Base-by-base conservation (phyloP, 1,284 basidiomycete genomes). In the Rhodotorula glutinis region DNA sequence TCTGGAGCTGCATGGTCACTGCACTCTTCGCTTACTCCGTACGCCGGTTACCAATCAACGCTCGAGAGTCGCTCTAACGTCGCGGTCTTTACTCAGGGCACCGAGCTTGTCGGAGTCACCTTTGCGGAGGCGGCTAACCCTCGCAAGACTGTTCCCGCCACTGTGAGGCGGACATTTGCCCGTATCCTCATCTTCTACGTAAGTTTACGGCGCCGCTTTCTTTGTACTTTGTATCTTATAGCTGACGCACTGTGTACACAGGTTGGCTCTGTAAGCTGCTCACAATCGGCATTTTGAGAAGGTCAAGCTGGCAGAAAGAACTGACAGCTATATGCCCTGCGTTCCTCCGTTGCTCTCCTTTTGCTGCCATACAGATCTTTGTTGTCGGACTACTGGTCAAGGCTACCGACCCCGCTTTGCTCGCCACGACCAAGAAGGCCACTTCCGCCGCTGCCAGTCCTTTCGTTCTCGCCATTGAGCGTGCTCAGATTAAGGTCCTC, bases 21-120 rank as follows among this genome's bases (percentile, higher is more conserved):
- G 85, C 53, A 23, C 60, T 61, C 21, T 61, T 61, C n/a, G 53
- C 60, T 4, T 61, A 47, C 41, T 47, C 40, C 47, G 56, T 54
- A n/a, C 33, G 53, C 40, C 4, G 0, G 30, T 10, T 30, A 11
- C 11, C 52, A 10, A 11, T 21, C n/a, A n/a, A 23, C 23, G 46
- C 21, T 11, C 43, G 33, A 38, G 11, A 11, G 33, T 27, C 51
- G 8, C 25, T 41, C 60, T 29, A 56, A 38, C 11, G 33, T 11
- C 11, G 33, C 11, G 33, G 5, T 38, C 33, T 38, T 11, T 38
- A 38, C 11, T 11, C n/a, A 55, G 53, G 79, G 86, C 52, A 91
- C 90, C 11, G 91, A 94, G 79, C 88, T 92, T 69, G 88, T 93
- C 47, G 91, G 89, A 46, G 86, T 92, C 78, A 83, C 90, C 63